phyloP scores from a whole-genome alignment of 768 basidiomycete genomes.

The Leccinum subgranulosum region DNA sequence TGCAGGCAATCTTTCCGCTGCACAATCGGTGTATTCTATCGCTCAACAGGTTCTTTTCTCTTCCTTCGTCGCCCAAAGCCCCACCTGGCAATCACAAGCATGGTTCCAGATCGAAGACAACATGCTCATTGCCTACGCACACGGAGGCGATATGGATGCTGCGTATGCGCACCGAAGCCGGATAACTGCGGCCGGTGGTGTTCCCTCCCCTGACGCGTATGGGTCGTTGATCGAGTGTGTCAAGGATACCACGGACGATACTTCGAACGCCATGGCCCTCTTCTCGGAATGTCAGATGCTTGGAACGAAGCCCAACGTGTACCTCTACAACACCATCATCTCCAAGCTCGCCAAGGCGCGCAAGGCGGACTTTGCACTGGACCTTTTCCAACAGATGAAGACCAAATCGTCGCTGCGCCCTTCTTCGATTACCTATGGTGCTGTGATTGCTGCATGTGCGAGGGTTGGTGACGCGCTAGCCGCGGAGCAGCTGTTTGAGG shows the following conservation, averaged over 20 bases:
- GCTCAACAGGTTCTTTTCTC: conserved; percentile 60
- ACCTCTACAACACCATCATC: conserved; percentile 96
- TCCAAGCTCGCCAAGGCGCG: conserved; percentile 93
- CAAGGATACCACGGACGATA: conserved; percentile 95
- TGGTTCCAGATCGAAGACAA: conserved; percentile 85
- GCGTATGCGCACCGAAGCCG: conserved; percentile 80
- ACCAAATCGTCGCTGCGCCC: conserved; percentile 48
- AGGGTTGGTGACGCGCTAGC: conserved; percentile 84
- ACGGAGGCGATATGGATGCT: conserved; percentile 72
- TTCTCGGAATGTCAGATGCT: conserved; percentile 74
- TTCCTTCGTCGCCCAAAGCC: conserved; percentile 36
- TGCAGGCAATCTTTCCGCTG: conserved; percentile 53
- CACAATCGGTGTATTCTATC: conserved; percentile 61
- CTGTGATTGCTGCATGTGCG: conserved; percentile 90
- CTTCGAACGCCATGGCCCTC: conserved; percentile 78
- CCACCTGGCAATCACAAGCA: conserved; percentile 46
- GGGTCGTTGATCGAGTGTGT: conserved; percentile 83
- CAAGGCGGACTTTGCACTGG: conserved; percentile 86
- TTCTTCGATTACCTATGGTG: conserved; percentile 90
- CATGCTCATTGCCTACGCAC: conserved; percentile 86
- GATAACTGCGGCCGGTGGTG: conserved; percentile 71
- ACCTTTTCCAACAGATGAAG: conserved; percentile 89
- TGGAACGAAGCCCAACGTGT: conserved; percentile 75
- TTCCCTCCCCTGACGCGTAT: conserved; percentile 87
- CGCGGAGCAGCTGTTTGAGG: conserved; percentile 79